These are phyloP conservation scores for Croton setiger DNA, from an alignment of 441 rosid species.

Conservation along the genomic window DNA sequence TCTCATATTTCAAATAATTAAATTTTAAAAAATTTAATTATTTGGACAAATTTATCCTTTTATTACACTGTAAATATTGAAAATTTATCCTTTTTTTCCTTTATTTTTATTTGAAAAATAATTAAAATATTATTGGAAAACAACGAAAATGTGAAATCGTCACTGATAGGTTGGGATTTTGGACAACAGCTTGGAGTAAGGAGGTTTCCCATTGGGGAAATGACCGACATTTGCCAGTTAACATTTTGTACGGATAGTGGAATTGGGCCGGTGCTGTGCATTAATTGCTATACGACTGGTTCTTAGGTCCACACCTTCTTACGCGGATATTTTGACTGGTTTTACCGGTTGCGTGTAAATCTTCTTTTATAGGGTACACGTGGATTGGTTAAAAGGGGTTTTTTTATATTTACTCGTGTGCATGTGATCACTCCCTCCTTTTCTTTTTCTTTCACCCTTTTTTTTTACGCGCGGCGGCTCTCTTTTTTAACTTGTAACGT, in stretches of 20 bases:
- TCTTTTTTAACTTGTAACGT: constrained; percentile 7
- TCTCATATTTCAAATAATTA: no score
- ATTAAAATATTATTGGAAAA: no score
- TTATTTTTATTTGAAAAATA: constrained; percentile 7
- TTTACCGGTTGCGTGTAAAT: constrained; percentile 37
- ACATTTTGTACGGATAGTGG: constrained; percentile 31
- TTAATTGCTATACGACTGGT: constrained; percentile 45
- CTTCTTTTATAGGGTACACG: not conserved
- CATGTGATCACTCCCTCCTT: constrained; percentile 26
- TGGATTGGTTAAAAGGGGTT: not conserved
- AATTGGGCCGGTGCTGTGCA: constrained; percentile 43
- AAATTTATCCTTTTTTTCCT: not conserved
- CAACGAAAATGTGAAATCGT: constrained; percentile 40
- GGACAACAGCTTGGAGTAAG: constrained; percentile 65
- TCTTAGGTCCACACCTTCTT: constrained; percentile 22
- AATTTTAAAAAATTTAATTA: no score
- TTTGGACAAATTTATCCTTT: no score
- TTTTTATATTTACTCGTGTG: constrained; percentile 16
- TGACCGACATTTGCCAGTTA: constrained; percentile 70
- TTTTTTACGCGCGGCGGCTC: constrained; percentile 23
- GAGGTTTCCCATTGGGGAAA: constrained; percentile 48
- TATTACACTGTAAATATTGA: no score
- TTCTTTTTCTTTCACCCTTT: not conserved
- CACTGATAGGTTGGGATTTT: constrained; percentile 38
- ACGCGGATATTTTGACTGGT: constrained; percentile 53